A percentile compares a stretch with the other conserved stretches of the same genome.
phyloP scores from a whole-genome alignment of 164 flowering plant species.

The Umbellularia californica region DNA sequence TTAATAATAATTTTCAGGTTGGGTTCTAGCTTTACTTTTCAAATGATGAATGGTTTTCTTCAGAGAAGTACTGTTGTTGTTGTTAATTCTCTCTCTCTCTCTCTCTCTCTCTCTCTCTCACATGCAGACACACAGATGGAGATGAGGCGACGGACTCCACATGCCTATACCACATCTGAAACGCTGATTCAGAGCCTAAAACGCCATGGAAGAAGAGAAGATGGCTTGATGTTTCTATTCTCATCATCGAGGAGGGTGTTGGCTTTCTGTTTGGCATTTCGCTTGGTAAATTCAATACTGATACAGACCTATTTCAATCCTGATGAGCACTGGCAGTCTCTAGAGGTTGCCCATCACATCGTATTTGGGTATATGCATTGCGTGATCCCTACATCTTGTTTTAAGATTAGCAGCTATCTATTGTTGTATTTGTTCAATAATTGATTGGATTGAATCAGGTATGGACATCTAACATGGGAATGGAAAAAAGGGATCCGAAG shows the following conservation, averaged over 20 bases:
- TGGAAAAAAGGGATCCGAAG: slow-evolving; percentile 91
- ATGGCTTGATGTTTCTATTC: slow-evolving; percentile 4
- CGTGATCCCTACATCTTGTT: not conserved
- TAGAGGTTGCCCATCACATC: slow-evolving; percentile 82
- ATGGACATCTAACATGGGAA: slow-evolving; percentile 98
- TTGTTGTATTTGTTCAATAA: not conserved
- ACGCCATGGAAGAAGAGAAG: not conserved
- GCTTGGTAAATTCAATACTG: slow-evolving; percentile 57
- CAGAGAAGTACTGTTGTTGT: not conserved
- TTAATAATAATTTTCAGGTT: no score
- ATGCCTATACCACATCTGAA: not conserved
- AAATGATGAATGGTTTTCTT: not conserved
- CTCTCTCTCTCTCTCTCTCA: no score
- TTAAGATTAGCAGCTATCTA: not conserved
- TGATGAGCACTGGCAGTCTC: slow-evolving; percentile 98
- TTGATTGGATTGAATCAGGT: slow-evolving; percentile 33
- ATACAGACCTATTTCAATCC: slow-evolving; percentile 95
- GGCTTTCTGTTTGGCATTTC: slow-evolving; percentile 44
- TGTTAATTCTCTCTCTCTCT: no score
- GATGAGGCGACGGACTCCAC: not conserved
- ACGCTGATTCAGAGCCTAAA: not conserved
- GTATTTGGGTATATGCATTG: slow-evolving; percentile 58
- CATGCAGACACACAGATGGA: no score
- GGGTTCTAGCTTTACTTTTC: no score
- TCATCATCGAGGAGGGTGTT: slow-evolving; percentile 39